Base-by-base conservation (phyloP, 2,329 filamentous ascomycete genomes). In the Grosmannia serpens region DNA sequence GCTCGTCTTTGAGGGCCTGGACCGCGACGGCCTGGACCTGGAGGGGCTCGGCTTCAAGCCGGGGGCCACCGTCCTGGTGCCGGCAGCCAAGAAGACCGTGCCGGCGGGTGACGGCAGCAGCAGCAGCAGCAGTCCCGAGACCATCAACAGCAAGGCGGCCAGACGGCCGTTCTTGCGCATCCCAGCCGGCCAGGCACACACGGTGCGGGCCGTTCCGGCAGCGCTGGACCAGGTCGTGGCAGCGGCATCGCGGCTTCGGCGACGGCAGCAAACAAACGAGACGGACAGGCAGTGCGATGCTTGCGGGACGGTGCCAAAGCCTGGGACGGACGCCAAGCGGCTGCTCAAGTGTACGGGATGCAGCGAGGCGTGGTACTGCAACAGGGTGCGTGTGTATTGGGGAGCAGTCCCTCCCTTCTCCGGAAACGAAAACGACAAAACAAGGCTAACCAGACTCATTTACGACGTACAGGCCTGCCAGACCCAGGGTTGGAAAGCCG, bases 271-370 rank as follows among this genome's bases (percentile, higher is more conserved):
- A 29, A 26, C 22, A 24, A 5, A n/a, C 1, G 24, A 15, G 31
- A 15, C 47, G 22, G 15, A 13, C 20, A n/a, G 51, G 20, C 17
- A 26, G 17, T 59, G 62, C 24, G 46, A 5, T 13, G 24, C 44
- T n/a, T 50, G 55, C 31, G 27, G 27, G 41, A n/a, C 41, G 20
- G 20, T 10, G 17, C 41, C 20, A 44, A 17, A 44, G 20, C 24
- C 52, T 41, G 33, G n/a, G 4, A n/a, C 31, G 24, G 22, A 6
- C 10, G 20, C 29, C 31, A 38, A 24, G 31, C 51, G n/a, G 57
- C 57, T 74, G 62, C 70, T 67, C 65, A 71, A 66, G 63, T 78
- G 76, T 62, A 74, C 71, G 13, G 74, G 73, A 10, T 78, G 76
- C 62, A 70, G 69, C 27, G 69, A 69, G 61, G 71, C 69, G n/a